Evolutionary conservation across 1,139 yeast species (phyloP), one percentile per base, ranked within the genome.

Genomic region (Trichomonascaceae sp.): DNA sequence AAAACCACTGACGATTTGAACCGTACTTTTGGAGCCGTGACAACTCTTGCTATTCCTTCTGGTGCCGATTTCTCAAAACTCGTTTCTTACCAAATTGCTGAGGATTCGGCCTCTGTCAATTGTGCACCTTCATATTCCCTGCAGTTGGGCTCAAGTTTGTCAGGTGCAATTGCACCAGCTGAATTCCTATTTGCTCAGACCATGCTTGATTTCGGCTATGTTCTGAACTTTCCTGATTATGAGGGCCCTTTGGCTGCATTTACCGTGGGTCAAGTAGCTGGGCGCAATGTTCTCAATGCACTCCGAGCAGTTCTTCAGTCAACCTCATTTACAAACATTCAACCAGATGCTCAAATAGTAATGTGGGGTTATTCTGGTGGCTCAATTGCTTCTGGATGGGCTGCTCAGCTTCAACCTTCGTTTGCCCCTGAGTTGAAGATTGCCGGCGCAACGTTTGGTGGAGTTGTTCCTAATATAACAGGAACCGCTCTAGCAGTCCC

Each of bases 331-430:
- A 57, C 60, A 2, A 62, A 62, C 1, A 45, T 61, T 43, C 18
- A 46, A 18, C 10, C 52, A 8, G 48, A 57, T 24, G 54, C 62
- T 18, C 48, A 45, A 15, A 54, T 57, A 12, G 61, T 56, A 10
- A 20, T 60, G 51, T 58, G 61, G 62, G 69, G 69, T 5, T 66
- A 66, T 57, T 65, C 68, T 41, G 69, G 69, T 1, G 69, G 69
- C 12, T 60, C 66, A 2, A 53, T 63, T 45, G 67, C 68, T 15
- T 50, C 66, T n/a, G 69, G 62, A 8, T 64, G 68, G 65, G 66
- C 66, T 30, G 58, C 63, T 8, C 63, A 64, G 56, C 51, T 61
- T 47, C 64, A 58, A 45, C 58, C 55, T 2, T 20, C 56, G 9
- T 66, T 66, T 46, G 69, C 69, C 1, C 67, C 69, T 2, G 67